Conservation (phyloP, 768 basidiomycete species). For the Hypholoma fasciculare region DNA sequence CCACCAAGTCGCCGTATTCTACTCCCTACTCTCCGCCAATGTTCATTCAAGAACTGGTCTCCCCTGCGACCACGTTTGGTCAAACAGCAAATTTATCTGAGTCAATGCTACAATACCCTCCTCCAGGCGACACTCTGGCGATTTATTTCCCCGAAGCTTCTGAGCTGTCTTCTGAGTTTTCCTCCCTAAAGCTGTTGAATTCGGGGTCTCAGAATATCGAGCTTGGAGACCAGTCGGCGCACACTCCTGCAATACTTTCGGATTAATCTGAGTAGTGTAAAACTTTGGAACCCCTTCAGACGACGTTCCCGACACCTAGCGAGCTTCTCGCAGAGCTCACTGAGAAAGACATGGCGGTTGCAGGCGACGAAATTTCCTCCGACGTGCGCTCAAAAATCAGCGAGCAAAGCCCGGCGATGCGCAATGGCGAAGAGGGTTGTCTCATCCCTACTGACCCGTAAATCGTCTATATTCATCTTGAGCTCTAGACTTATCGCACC, state of each 20-base stretch:
- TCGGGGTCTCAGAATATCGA: no score
- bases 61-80: no score
- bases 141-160: no score
- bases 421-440: constrained; percentile 55
- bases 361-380: constrained; percentile 10
- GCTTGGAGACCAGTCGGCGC: no score
- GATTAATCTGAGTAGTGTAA: not conserved
- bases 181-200: no score
- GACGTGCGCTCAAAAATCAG: constrained; percentile 39
- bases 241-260: not conserved
- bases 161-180: no score
- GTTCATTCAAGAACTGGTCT: no score
- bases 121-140: no score
- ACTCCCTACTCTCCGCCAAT: not conserved
- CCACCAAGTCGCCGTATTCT: no score
- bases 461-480: constrained; percentile 20
- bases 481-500: constrained; percentile 4
- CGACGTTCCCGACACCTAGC: constrained; percentile 64
- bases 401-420: constrained; percentile 59
- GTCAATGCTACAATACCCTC: no score
- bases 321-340: constrained; percentile 55
- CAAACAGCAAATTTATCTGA: no score
- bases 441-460: constrained; percentile 62
- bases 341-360: constrained; percentile 9
- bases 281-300: constrained; percentile 1